Base-by-base conservation (phyloP, 768 basidiomycete species). In the Crepidotus variabilis region DNA sequence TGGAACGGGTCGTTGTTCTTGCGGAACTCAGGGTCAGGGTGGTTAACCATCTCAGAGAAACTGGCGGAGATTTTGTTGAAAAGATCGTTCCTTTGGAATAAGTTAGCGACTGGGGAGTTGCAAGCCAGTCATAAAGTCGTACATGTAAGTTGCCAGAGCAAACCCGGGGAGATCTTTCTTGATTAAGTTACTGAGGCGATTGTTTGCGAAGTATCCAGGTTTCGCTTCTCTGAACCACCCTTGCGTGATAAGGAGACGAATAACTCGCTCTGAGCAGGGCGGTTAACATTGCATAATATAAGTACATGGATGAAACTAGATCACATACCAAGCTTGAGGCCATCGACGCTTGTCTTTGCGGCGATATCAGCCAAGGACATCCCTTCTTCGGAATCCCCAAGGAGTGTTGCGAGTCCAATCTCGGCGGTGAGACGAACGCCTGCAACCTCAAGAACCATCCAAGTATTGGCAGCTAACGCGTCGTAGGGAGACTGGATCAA, bases 111-210 rank as follows among this genome's bases (percentile, higher is more conserved):
- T 20, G 23, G 11, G 28, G 0, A 14, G 13, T 50, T 46, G 28
- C 16, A 47, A 28, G 45, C 8, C 21, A 13, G 24, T 21, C 6
- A 14, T 9, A 48, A 28, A n/a, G 36, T 13, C 11, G 18, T 57
- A 74, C 72, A 72, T 72, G 52, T 72, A 74, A 47, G 71, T 72
- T 16, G 72, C 70, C 45, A 74, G 66, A 57, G 71, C 68, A 55
- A 60, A 71, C 33, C 72, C 71, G 57, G 70, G 71, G 36, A 71
- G 65, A 36, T 66, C 69, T 34, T 67, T 70, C 61, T 71, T 71
- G 61, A 72, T 71, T 18, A 69, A 57, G 57, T 73, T 70, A 50
- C 72, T 73, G 34, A 69, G 63, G 6, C 72, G 68, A 57, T 71
- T 73, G 56, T 73, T 73, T 24, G 73, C 72, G 53, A 75, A 75